Percentiles rank a stretch among this genome's conserved stretches.
phyloP scores from a whole-genome alignment of 78 protist species.

The Protostelium mycophagum region DNA sequence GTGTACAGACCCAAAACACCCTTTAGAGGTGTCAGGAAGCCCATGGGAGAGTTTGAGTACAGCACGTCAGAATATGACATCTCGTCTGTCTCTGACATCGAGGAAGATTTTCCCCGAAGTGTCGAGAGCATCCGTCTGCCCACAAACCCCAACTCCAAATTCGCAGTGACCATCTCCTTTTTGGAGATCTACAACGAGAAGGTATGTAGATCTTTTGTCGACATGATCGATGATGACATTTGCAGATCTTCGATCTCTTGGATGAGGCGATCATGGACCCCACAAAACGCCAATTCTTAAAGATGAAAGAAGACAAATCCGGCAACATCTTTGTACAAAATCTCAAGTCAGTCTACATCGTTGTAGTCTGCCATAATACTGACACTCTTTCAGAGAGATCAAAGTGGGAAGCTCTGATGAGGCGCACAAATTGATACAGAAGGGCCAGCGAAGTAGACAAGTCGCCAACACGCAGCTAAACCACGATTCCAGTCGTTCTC shows the following conservation, averaged over 20 bases:
- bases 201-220: too few species aligned
- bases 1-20: not conserved
- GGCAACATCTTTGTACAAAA: constrained; percentile 20
- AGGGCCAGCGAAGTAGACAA: constrained; percentile 49
- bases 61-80: not conserved
- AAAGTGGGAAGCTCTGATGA: constrained; percentile 39
- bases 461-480: constrained; percentile 71
- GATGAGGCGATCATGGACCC: not conserved
- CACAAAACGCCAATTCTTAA: constrained; percentile 6
- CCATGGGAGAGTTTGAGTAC: not conserved
- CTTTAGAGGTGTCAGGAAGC: not conserved
- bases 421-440: constrained; percentile 35
- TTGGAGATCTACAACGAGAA: constrained; percentile 77
- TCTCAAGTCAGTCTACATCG: too few species aligned
- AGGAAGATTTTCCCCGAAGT: not conserved
- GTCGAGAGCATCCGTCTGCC: not conserved
- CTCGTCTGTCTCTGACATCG: constrained; percentile 6
- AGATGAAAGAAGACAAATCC: constrained; percentile 18
- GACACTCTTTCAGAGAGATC: too few species aligned
- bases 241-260: constrained; percentile 58
- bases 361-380: too few species aligned
- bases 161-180: constrained; percentile 45
- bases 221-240: not conserved
- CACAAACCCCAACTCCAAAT: constrained; percentile 16
- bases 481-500: constrained; percentile 51